These are phyloP conservation scores for Gonapodya sp. DNA, from an alignment of 192 early-diverging fungal species.

Conservation along the genomic window DNA sequence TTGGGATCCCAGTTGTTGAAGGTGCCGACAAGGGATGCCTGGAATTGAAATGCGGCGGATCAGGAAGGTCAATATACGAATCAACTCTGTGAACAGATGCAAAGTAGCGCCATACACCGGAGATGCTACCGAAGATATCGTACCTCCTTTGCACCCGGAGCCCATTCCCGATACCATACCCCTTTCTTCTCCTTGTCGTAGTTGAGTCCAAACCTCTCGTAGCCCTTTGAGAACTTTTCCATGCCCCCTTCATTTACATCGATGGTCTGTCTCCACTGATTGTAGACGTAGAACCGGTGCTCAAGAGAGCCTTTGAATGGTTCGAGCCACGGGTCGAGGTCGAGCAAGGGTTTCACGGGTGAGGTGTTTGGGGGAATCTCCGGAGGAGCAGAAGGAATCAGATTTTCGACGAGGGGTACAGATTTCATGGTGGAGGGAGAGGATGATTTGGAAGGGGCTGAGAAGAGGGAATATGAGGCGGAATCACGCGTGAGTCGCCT, in stretches of 20 bases:
- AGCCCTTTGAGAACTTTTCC: constrained; percentile 41
- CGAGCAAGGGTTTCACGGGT: not conserved
- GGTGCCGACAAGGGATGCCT: constrained; percentile 78
- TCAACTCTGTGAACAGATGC: too few relatives aligned
- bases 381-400: not conserved
- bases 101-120: too few relatives aligned
- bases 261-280: not conserved
- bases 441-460: not conserved
- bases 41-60: not conserved
- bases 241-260: not conserved
- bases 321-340: not conserved
- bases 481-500: not conserved
- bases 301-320: not conserved
- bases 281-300: not conserved
- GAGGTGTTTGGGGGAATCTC: not conserved
- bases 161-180: constrained; percentile 91
- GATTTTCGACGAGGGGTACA: not conserved
- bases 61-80: not conserved
- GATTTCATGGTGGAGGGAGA: not conserved
- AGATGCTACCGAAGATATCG: not conserved
- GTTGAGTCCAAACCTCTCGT: constrained; percentile 74
- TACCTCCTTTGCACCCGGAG: constrained; percentile 58
- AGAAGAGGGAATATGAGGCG: not conserved
- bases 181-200: constrained; percentile 39
- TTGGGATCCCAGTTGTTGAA: constrained; percentile 85